These are phyloP conservation scores for Candida awuae DNA, from an alignment of 805 yeast genomes.

Conservation along the genomic window DNA sequence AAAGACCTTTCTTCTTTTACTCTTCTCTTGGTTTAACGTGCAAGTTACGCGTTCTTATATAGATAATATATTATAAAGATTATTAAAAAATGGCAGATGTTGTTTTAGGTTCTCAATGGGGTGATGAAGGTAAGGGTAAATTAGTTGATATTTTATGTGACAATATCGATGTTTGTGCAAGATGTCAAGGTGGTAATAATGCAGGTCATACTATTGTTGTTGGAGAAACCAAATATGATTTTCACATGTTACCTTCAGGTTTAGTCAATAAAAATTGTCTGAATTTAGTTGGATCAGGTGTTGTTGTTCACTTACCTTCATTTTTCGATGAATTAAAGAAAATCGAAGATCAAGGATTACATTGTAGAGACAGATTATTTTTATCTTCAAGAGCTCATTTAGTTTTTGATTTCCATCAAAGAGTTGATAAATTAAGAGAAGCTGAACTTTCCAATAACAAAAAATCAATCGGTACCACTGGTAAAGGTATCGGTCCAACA, in stretches of 20 bases:
- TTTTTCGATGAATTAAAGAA: slow-evolving; percentile 80
- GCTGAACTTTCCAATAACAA: slow-evolving; percentile 74
- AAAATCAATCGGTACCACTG: slow-evolving; percentile 93
- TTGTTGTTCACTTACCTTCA: slow-evolving; percentile 90
- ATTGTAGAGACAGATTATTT: slow-evolving; percentile 69
- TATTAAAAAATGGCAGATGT: slow-evolving; percentile 61
- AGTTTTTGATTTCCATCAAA: slow-evolving; percentile 97
- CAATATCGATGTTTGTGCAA: slow-evolving; percentile 90
- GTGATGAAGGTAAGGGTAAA: slow-evolving; percentile 99
- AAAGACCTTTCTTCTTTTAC: slow-evolving; percentile 1
- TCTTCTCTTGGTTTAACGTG: slow-evolving; percentile 5
- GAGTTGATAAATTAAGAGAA: slow-evolving; percentile 92
- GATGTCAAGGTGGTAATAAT: slow-evolving; percentile 98
- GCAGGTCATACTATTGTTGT: slow-evolving; percentile 99
- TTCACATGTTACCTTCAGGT: slow-evolving; percentile 99
- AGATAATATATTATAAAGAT: neutral
- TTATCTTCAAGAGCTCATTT: slow-evolving; percentile 91
- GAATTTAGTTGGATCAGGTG: slow-evolving; percentile 92
- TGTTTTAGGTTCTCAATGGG: slow-evolving; percentile 99
- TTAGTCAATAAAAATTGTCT: slow-evolving; percentile 86
- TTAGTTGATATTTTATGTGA: slow-evolving; percentile 93
- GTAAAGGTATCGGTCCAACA: slow-evolving; percentile 98
- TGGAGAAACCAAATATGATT: slow-evolving; percentile 79
- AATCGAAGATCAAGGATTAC: slow-evolving; percentile 74
- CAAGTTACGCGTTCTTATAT: slow-evolving; percentile 1